Percentiles rank a stretch among this genome's conserved stretches.
Conservation (phyloP, 2,329 filamentous ascomycete genomes). For the Clonostachys sp. region DNA sequence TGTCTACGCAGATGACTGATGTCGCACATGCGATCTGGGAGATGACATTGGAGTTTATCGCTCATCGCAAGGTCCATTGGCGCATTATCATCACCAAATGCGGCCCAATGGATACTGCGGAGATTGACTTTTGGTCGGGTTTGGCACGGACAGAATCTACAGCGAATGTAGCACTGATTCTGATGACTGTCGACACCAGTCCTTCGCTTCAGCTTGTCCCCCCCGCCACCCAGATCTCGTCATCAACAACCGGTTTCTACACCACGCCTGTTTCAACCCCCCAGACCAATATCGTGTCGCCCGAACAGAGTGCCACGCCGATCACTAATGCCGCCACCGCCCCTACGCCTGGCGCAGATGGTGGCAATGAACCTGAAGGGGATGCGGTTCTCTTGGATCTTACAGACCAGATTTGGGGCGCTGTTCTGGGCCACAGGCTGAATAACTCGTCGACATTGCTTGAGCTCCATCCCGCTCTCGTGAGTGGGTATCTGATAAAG, state of each 20-base stretch:
- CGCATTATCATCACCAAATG: conserved; percentile 71
- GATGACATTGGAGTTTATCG: conserved; percentile 69
- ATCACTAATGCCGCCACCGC: conserved; percentile 37
- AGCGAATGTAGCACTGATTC: conserved; percentile 47
- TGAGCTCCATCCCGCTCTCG: conserved; percentile 51
- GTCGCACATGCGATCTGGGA: conserved; percentile 75
- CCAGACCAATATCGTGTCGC: conserved; percentile 53
- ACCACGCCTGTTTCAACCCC: conserved; percentile 67
- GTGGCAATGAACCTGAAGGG: conserved; percentile 30
- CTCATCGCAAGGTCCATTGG: conserved; percentile 68
- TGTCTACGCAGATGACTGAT: conserved; percentile 51
- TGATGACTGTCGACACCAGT: conserved; percentile 61
- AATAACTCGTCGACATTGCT: conserved; percentile 53
- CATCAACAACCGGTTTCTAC: conserved; percentile 39
- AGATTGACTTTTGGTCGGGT: conserved; percentile 55
- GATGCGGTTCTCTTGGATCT: conserved; percentile 69
- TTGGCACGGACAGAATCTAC: conserved; percentile 47
- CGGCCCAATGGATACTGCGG: conserved; percentile 61
- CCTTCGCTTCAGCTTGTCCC: conserved; percentile 61
- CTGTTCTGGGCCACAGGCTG: conserved; percentile 63
- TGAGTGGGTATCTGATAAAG: conserved; percentile 64
- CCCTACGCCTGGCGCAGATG: conserved; percentile 39
- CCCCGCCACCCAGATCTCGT: conserved; percentile 42
- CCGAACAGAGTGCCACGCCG: conserved; percentile 51
- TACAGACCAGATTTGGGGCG: conserved; percentile 73